Evolutionary conservation across 2,329 filamentous ascomycete genomes (phyloP).

Genomic region (Fusarium marasasianum): DNA sequence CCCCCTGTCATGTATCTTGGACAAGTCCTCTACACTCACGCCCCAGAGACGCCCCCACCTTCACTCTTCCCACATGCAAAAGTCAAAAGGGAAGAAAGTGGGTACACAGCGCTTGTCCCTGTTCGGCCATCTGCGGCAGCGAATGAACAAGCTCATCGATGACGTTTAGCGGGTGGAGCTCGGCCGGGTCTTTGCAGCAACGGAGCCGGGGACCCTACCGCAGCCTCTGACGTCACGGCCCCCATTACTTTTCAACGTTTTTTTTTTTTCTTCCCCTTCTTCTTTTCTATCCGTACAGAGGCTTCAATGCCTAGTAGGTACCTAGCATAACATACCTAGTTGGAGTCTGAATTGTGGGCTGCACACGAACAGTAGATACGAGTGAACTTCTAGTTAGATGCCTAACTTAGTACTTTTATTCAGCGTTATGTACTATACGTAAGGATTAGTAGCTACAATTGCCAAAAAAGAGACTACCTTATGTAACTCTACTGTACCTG

Average conservation of each 20-base stretch:
- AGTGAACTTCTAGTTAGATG: neutral
- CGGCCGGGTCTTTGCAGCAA: slow-evolving; percentile 37
- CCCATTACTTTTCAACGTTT: slow-evolving; percentile 19
- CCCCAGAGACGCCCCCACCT: neutral
- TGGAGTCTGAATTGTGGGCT: neutral
- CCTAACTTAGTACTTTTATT: neutral
- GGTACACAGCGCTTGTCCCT: slow-evolving; percentile 4
- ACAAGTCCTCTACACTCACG: slow-evolving; percentile 2
- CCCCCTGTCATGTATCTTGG: slow-evolving; percentile 19
- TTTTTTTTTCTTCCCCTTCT: neutral
- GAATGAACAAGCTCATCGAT: slow-evolving; percentile 35
- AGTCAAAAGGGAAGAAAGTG: neutral
- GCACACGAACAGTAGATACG: neutral
- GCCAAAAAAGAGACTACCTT: neutral
- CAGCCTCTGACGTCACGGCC: slow-evolving; percentile 44
- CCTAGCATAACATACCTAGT: neutral
- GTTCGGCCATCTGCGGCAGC: slow-evolving; percentile 20
- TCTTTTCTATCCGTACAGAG: neutral
- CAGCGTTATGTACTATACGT: neutral
- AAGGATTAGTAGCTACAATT: neutral
- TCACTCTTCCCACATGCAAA: slow-evolving; percentile 9
- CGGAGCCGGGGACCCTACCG: slow-evolving; percentile 37
- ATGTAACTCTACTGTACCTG: neutral
- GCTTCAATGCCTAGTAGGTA: neutral
- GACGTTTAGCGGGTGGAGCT: slow-evolving; percentile 38